These are phyloP conservation scores for Neoboletus subvelutipes DNA, from an alignment of 768 basidiomycete genomes.

Conservation along the genomic window DNA sequence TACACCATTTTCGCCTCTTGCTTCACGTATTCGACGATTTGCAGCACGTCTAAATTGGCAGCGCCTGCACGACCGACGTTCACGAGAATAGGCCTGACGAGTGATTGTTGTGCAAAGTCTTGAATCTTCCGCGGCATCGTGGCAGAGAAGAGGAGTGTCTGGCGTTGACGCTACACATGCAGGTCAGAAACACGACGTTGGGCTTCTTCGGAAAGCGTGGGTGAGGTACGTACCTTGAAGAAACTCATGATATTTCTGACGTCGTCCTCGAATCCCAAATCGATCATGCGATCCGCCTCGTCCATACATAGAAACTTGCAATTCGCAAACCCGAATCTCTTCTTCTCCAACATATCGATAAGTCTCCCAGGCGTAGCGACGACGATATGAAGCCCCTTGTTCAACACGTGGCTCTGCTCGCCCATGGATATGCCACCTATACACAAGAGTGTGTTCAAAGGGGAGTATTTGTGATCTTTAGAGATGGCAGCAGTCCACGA, in stretches of 20 bases:
- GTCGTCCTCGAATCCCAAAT: conserved; percentile 98
- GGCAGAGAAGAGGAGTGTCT: conserved; percentile 95
- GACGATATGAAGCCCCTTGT: conserved; percentile 91
- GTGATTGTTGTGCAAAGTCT: conserved; percentile 95
- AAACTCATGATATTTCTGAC: conserved; percentile 99
- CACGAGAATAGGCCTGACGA: conserved; percentile 92
- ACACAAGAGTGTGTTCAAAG: conserved; percentile 83
- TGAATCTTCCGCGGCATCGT: conserved; percentile 99
- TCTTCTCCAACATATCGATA: conserved; percentile 98
- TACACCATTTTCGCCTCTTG: conserved; percentile 99
- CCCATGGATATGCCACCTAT: conserved; percentile 99
- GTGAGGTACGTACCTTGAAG: conserved; percentile 68
- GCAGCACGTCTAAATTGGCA: conserved; percentile 93
- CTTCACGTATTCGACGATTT: conserved; percentile 98
- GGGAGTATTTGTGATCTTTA: conserved; percentile 80
- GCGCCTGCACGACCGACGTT: conserved; percentile 99
- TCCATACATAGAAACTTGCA: conserved; percentile 99
- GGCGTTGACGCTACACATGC: conserved; percentile 75
- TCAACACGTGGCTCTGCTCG: conserved; percentile 91
- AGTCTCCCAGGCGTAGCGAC: conserved; percentile 96
- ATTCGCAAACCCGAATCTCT: conserved; percentile 84
- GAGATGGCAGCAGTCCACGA: conserved; percentile 82
- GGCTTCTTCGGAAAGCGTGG: no score
- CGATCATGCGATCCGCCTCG: conserved; percentile 99
- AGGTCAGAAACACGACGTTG: neutral